Base-by-base conservation (phyloP, 2,329 filamentous ascomycete genomes). In the Monosporascus sp. region DNA sequence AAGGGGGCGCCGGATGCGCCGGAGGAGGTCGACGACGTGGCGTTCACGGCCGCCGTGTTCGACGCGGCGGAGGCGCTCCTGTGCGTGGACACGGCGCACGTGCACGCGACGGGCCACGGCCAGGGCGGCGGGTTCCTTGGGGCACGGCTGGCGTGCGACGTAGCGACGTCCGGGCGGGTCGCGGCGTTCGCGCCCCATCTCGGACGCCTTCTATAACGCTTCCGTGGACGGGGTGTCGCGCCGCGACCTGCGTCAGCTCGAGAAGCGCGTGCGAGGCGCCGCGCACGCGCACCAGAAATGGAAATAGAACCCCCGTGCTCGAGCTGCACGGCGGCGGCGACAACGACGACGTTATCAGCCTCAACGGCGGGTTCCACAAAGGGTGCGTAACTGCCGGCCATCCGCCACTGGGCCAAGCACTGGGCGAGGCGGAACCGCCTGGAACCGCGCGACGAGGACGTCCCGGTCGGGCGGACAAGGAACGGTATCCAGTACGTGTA, bases 91-190 rank as follows among this genome's bases (percentile, higher is more conserved):
- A 54, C 64, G 2, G 58, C 60, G 5, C 70, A 70, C 8, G 65
- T 80, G 44, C 80, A 77, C 55, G 71, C 71, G 14, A 69, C 70
- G 1, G 77, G 76, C 46, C 81, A 83, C 58, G 81, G 72, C 58
- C 81, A 83, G 47, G 80, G 79, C 6, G 81, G 76, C 2, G 80
- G 74, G 11, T 76, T 77, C 24, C 73, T 73, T 3, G 72, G 71
- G 22, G 59, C 72, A 1, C 42, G 24, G 22, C 69, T 80, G 5
- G 76, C 78, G 3, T 81, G 48, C 44, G 47, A 48, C 34, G 15
- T 15, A 6, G 47, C 22, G 17, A 67, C 71, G 3, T 73, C 72
- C 5, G 61, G 60, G 5, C 66, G 65, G 5, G 74, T 81, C 49
- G 76, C 77, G 6, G 77, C 77, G 1, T 80, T 81, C 56, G 76